Base-by-base conservation (phyloP, 108 stramenopile species). In the Fragilaria radians region DNA sequence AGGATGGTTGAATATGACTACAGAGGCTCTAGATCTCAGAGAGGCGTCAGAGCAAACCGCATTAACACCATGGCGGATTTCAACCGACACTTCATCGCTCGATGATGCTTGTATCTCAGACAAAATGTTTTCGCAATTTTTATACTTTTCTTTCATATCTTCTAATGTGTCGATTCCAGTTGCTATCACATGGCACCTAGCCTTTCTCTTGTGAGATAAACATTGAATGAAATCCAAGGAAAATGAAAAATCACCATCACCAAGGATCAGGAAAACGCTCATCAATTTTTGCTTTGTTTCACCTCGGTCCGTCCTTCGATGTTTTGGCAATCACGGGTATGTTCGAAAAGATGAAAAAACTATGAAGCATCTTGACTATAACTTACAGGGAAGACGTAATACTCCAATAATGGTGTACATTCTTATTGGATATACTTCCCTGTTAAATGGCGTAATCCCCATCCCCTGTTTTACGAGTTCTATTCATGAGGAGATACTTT, bases 191-290 rank as follows among this genome's bases (percentile, higher is more conserved):
- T n/a, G 18, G 50, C 50, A 28, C 46, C 33, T 7, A 22, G 45
- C 18, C 61, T 52, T 24, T 28, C 11, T 49, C 14, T 22, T 11
- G 22, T 11, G n/a, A 14, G 64, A 62, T 5, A 86, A 50, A 61
- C 73, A 81, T 18, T 81, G 70, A 34, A 78, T 81, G 57, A 86
- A 45, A 60, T 92, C 90, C 17, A 85, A 57, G 0, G 90, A 88
- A 52, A 81, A 92, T 18, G 90, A 79, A 64, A 92, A 92, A 51
- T 92, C 86, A n/a, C 86, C 90, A 47, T 88, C 87, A n/a, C 90
- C 90, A 9, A 92, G 59, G 2, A 67, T 75, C 11, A 82, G 58
- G 27, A 7, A 61, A 14, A 52, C 27, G 24, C n/a, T 58, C 25
- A n/a, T n/a, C n/a, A n/a, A n/a, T n/a, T n/a, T n/a, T n/a, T n/a